A percentile compares a stretch with the other conserved stretches of the same genome.
Conservation (phyloP, 495 filamentous ascomycete species). For the Melanomma pulvis-pyrius region DNA sequence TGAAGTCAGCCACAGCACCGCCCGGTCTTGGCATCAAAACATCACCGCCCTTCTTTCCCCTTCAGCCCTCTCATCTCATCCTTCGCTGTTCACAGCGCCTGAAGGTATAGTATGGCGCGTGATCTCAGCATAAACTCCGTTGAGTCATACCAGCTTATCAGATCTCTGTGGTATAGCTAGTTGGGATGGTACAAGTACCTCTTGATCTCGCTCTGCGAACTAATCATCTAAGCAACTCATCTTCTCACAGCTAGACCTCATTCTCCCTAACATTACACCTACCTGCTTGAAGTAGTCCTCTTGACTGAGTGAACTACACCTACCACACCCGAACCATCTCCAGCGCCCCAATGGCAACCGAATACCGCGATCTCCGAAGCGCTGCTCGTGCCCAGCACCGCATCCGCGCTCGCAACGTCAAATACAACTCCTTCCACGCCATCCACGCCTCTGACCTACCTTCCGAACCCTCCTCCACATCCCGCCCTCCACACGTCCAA, state of each 20-base stretch:
- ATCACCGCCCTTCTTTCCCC: neutral
- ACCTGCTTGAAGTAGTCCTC: constrained; percentile 2
- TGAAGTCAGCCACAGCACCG: neutral
- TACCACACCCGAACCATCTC: neutral
- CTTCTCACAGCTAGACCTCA: neutral
- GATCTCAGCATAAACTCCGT: neutral
- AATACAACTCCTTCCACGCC: constrained; percentile 18
- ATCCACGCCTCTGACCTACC: constrained; percentile 3
- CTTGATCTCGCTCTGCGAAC: neutral
- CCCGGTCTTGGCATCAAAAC: neutral
- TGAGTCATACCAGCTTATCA: neutral
- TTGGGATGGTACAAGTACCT: neutral
- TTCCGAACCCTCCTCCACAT: neutral
- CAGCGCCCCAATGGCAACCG: neutral
- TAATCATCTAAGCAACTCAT: neutral
- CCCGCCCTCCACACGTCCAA: neutral
- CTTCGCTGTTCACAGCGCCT: neutral
- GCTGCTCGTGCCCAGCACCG: neutral
- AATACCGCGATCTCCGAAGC: constrained; percentile 13
- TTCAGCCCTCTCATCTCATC: neutral
- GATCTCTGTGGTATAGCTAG: neutral
- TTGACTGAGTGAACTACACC: constrained; percentile 18
- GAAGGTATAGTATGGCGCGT: neutral
- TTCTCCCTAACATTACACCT: neutral
- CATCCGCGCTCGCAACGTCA: neutral